These are phyloP conservation scores for Crithidia sp. DNA, from an alignment of 208 protist species.

Conservation along the genomic window DNA sequence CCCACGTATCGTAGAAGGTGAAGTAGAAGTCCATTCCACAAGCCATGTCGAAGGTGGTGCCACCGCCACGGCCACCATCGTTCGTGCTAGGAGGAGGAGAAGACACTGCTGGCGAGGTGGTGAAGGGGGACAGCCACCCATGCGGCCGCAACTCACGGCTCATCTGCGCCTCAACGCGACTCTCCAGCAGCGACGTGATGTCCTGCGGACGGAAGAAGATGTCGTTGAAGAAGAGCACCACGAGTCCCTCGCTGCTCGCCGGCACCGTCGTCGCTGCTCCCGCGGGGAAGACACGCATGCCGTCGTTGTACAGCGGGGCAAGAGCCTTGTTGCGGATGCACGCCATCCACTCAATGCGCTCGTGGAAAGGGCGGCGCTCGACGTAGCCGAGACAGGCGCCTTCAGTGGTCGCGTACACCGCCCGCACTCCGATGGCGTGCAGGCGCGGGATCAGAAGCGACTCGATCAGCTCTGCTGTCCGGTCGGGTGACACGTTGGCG, in stretches of 20 bases:
- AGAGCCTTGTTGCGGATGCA: constrained; percentile 84
- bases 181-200: constrained; percentile 68
- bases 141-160: constrained; percentile 21
- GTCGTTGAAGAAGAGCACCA: constrained; percentile 85
- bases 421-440: constrained; percentile 42
- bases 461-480: constrained; percentile 44
- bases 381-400: constrained; percentile 55
- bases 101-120: background rate
- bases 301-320: constrained; percentile 60
- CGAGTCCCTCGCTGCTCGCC: constrained; percentile 41
- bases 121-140: constrained; percentile 22
- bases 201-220: constrained; percentile 74
- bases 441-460: constrained; percentile 60
- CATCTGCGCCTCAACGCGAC: constrained; percentile 39
- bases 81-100: background rate
- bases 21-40: constrained; percentile 89
- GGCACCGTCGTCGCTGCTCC: constrained; percentile 5
- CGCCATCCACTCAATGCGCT: constrained; percentile 84
- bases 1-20: constrained; percentile 80
- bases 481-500: constrained; percentile 51
- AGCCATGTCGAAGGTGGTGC: constrained; percentile 76
- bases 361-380: constrained; percentile 43
- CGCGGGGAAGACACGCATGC: constrained; percentile 52
- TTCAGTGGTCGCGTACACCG: constrained; percentile 52
- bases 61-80: background rate